Evolutionary conservation across 2,329 filamentous ascomycete genomes (phyloP).

Genomic region (Diaporthe nobilis): DNA sequence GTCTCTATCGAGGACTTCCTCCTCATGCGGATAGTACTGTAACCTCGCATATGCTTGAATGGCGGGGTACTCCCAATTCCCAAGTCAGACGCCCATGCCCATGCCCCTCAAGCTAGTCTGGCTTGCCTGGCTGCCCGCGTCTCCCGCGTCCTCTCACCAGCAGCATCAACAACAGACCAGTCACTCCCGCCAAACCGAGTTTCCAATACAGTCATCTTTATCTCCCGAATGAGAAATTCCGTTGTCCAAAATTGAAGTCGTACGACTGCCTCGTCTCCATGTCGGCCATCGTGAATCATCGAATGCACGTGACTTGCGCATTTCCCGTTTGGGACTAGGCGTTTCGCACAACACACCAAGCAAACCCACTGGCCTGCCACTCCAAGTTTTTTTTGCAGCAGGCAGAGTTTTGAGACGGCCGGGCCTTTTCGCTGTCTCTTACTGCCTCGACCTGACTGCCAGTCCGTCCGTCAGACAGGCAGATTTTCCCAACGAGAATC

Average conservation of each 20-base stretch:
- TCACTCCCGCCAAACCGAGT: neutral
- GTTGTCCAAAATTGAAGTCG: neutral
- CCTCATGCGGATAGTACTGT: constrained; percentile 1
- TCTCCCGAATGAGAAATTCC: neutral
- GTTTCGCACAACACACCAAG: constrained; percentile 28
- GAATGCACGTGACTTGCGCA: constrained; percentile 28
- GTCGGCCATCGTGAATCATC: neutral
- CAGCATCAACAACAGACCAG: constrained; percentile 4
- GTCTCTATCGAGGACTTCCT: neutral
- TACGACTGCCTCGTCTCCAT: neutral
- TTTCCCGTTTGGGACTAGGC: constrained; percentile 23
- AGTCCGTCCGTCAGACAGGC: constrained; percentile 28
- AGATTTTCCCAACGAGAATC: constrained; percentile 29
- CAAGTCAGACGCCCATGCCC: neutral
- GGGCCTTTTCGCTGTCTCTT: constrained; percentile 6
- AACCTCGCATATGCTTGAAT: constrained; percentile 23
- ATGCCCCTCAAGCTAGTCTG: neutral
- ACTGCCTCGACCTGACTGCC: constrained; percentile 24
- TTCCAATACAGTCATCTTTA: neutral
- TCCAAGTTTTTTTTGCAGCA: constrained; percentile 30
- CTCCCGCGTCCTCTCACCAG: neutral
- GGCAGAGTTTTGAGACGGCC: constrained; percentile 30
- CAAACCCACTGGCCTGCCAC: constrained; percentile 16
- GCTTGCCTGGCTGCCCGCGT: neutral
- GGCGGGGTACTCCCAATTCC: constrained; percentile 12